These are phyloP conservation scores for Casuarina cunninghamiana DNA, from an alignment of 306 rosid species.

Conservation along the genomic window DNA sequence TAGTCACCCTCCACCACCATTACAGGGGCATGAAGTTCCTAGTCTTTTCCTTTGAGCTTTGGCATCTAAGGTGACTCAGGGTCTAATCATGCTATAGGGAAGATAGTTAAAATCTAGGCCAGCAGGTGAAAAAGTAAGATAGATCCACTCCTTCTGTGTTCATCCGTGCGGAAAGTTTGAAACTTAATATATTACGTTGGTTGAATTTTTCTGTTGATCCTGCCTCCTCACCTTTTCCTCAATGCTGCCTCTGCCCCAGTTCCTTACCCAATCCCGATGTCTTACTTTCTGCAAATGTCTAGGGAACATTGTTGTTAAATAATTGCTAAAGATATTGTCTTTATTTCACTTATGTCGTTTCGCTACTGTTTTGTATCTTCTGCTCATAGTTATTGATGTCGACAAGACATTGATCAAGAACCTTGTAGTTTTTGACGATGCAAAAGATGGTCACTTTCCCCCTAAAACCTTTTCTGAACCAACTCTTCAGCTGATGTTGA, in stretches of 20 bases:
- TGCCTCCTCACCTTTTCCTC: slow-evolving; percentile 26
- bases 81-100: neutral
- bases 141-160: slow-evolving; percentile 17
- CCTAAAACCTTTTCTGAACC: neutral
- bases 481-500: slow-evolving; percentile 4
- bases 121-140: neutral
- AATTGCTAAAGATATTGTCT: slow-evolving; percentile 14
- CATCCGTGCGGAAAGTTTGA: slow-evolving; percentile 8
- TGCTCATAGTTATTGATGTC: slow-evolving; percentile 6
- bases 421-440: slow-evolving; percentile 20
- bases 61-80: neutral
- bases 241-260: slow-evolving; percentile 7
- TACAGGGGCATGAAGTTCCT: neutral
- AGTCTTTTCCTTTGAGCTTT: neutral
- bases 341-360: slow-evolving; percentile 1
- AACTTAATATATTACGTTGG: slow-evolving; percentile 9
- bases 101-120: neutral
- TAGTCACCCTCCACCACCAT: neutral
- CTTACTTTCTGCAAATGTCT: slow-evolving; percentile 30
- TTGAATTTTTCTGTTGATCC: slow-evolving; percentile 17
- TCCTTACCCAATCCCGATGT: slow-evolving; percentile 37
- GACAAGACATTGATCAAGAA: slow-evolving; percentile 21
- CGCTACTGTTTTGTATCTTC: slow-evolving; percentile 15
- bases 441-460: slow-evolving; percentile 31
- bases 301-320: slow-evolving; percentile 13